Evolutionary conservation across 2,329 filamentous ascomycete species (phyloP).

Genomic region (Corniculantispora saksenae): DNA sequence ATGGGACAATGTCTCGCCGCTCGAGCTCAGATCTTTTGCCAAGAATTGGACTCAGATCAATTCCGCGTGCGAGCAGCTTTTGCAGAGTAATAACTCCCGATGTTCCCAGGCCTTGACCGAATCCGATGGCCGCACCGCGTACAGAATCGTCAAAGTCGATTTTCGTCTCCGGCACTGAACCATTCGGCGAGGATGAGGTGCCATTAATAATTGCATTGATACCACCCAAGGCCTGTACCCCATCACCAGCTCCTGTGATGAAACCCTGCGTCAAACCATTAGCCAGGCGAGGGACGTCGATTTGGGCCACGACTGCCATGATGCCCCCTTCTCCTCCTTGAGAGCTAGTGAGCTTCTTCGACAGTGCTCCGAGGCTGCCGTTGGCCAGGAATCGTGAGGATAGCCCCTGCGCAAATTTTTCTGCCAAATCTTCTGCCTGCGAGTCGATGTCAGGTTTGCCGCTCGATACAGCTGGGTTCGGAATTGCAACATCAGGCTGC

Average conservation of each 20-base stretch:
- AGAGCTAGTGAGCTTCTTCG: conserved; percentile 16
- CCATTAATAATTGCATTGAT: conserved; percentile 34
- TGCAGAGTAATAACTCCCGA: conserved; percentile 34
- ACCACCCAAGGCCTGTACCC: conserved; percentile 34
- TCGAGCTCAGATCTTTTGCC: background rate
- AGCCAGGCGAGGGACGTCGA: conserved; percentile 31
- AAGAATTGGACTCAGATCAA: conserved; percentile 17
- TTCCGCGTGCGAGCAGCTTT: conserved; percentile 28
- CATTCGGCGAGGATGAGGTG: conserved; percentile 25
- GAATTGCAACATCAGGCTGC: conserved; percentile 25
- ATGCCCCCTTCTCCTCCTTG: conserved; percentile 19
- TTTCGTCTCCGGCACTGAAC: conserved; percentile 26
- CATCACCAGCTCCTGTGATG: conserved; percentile 36
- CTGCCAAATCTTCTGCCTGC: conserved; percentile 26
- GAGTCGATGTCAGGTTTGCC: conserved; percentile 16
- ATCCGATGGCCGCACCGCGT: conserved; percentile 35
- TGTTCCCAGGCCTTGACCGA: conserved; percentile 37
- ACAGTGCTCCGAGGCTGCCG: conserved; percentile 30
- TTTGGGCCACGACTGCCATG: conserved; percentile 18
- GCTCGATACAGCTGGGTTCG: background rate
- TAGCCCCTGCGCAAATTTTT: conserved; percentile 31
- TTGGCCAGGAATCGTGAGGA: conserved; percentile 35
- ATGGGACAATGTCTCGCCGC: background rate
- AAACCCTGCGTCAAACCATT: conserved; percentile 38
- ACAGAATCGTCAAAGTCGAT: conserved; percentile 37